Base-by-base conservation (phyloP, 495 filamentous ascomycete species). In the Podospora anserina region DNA sequence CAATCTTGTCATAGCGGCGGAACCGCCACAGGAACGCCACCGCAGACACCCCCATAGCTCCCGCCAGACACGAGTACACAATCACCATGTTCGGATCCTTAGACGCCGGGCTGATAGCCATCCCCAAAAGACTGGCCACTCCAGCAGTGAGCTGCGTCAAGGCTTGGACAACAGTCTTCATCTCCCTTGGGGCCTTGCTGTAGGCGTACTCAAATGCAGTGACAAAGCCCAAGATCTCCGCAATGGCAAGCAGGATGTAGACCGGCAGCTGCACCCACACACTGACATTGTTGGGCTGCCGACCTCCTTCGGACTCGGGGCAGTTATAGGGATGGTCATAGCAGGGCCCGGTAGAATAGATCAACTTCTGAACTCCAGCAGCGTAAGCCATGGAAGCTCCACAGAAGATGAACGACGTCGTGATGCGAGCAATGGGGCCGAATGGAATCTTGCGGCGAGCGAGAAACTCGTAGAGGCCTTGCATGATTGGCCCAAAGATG, bases 171-270 rank as follows among this genome's bases (percentile, higher is more conserved):
- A 72, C 70, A 70, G 79, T 81, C 18, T 64, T 66, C 66, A 74
- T 69, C 5, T 70, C 71, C 16, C 70, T 70, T 2, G 82, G 79
- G 0, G 81, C 78, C 63, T 83, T 76, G 67, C 78, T 78, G 61
- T 83, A 83, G 1, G 80, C 88, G 60, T 90, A 91, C 71, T 87
- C 84, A 55, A 74, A 75, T 11, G 77, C 78, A 2, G 81, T 79
- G 49, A 80, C 77, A 23, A 78, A 70, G 19, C 76, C 78, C 13
- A 83, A 78, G n/a, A 83, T 81, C 66, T 83, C 82, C 0, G 71
- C 76, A 13, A 83, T 53, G 0, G 78, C 81, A 18, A 78, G 70
- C 26, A 78, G 67, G 5, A 79, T 71, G 64, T 83, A 82, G 16
- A 79, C 72, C 1, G 81, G 81, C 18, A 75, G 68, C 65, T 83